A percentile compares a stretch with the other conserved stretches of the same genome.
phyloP scores from a whole-genome alignment of 345 rosid genomes.

The Jatropha curcas region DNA sequence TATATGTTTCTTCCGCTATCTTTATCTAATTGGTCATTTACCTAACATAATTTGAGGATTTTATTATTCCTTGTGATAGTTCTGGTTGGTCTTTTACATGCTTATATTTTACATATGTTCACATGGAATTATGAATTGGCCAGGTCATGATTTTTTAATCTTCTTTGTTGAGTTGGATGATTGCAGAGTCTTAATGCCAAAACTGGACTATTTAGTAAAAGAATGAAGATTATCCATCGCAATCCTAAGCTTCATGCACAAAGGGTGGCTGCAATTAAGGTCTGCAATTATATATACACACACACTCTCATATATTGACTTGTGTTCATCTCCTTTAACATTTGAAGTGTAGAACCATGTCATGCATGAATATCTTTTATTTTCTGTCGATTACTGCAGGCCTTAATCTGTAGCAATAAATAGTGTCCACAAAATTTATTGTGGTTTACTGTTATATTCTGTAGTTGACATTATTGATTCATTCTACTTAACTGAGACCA shows the following conservation, averaged over 20 bases:
- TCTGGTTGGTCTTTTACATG: slow-evolving; percentile 1
- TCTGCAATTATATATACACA: no score
- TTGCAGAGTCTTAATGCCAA: slow-evolving; percentile 92
- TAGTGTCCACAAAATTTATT: no score
- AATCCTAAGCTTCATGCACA: slow-evolving; percentile 84
- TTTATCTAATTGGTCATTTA: background rate
- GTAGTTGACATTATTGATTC: no score
- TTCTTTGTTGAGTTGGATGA: slow-evolving; percentile 48
- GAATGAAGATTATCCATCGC: slow-evolving; percentile 87
- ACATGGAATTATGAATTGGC: background rate
- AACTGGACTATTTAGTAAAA: slow-evolving; percentile 85
- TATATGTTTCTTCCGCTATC: no score
- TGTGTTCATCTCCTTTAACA: background rate
- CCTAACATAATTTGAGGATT: background rate
- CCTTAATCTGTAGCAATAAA: background rate
- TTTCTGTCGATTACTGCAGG: slow-evolving; percentile 2
- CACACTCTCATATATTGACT: background rate
- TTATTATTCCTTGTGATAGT: slow-evolving; percentile 2
- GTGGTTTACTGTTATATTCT: no score
- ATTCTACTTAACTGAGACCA: no score
- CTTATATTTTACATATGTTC: background rate
- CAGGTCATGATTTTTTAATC: slow-evolving; percentile 34
- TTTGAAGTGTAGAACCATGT: background rate
- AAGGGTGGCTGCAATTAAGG: slow-evolving; percentile 94
- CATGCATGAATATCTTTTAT: background rate